A percentile compares a stretch with the other conserved stretches of the same genome.
These are phyloP conservation scores for Amniculicola lignicola DNA, from an alignment of 495 filamentous ascomycete genomes.

Conservation along the genomic window DNA sequence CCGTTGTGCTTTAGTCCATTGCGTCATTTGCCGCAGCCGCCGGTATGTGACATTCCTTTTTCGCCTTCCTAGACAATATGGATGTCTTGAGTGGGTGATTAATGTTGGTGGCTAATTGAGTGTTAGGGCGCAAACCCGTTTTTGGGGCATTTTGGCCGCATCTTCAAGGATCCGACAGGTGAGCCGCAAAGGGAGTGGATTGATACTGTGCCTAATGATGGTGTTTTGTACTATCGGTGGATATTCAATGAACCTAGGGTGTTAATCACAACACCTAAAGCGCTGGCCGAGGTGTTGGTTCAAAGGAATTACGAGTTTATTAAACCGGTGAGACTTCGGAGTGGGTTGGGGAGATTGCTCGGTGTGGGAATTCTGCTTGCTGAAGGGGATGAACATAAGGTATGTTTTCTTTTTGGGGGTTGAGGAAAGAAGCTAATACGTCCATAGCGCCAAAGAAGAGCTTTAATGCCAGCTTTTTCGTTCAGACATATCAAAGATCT, in stretches of 20 bases:
- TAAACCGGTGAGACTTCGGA: constrained; percentile 61
- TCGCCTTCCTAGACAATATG: no score
- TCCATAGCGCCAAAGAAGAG: constrained; percentile 61
- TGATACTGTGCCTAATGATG: constrained; percentile 74
- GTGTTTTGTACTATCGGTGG: constrained; percentile 73
- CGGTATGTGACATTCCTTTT: constrained; percentile 41
- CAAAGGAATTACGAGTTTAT: constrained; percentile 75
- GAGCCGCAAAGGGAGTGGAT: constrained; percentile 64
- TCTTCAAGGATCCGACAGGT: constrained; percentile 60
- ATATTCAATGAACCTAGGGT: constrained; percentile 70
- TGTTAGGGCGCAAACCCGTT: constrained; percentile 45
- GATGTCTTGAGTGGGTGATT: background rate
- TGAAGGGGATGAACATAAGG: constrained; percentile 82
- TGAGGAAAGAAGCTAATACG: constrained; percentile 10
- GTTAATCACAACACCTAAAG: constrained; percentile 61
- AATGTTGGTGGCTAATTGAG: background rate
- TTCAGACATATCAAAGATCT: constrained; percentile 84
- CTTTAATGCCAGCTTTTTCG: constrained; percentile 78
- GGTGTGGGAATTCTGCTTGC: constrained; percentile 77
- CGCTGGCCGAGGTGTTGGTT: constrained; percentile 54
- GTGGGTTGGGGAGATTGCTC: constrained; percentile 59
- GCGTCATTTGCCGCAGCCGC: constrained; percentile 23
- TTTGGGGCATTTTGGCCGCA: constrained; percentile 56
- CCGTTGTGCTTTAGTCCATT: constrained; percentile 69
- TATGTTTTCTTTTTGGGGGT: background rate